Conservation (phyloP, 2,329 filamentous ascomycete genomes). For the Arthrinium phaeospermum region DNA sequence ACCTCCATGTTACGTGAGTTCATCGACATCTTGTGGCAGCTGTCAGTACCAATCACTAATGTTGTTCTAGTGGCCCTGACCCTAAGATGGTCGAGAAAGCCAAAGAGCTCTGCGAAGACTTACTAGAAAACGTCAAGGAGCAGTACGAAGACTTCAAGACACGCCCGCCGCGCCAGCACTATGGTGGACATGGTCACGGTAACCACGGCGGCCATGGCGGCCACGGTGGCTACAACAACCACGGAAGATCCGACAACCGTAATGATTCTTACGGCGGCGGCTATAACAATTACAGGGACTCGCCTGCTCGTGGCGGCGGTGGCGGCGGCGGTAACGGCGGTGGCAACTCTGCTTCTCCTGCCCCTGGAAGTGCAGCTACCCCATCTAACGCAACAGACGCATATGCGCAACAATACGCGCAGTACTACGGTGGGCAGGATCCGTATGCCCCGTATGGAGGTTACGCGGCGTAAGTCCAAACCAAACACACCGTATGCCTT, state of each 20-base stretch:
- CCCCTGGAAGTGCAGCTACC: conserved; percentile 47
- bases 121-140: conserved; percentile 83
- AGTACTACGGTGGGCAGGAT: conserved; percentile 78
- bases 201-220: conserved; percentile 48
- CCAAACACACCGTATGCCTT: background rate
- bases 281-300: conserved; percentile 38
- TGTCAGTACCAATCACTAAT: conserved; percentile 38
- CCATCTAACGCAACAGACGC: conserved; percentile 56
- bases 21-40: background rate
- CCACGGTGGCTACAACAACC: conserved; percentile 37
- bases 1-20: conserved; percentile 88
- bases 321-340: conserved; percentile 36
- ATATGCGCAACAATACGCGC: conserved; percentile 82
- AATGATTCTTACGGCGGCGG: conserved; percentile 37
- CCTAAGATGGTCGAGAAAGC: conserved; percentile 83
- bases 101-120: conserved; percentile 86
- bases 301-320: conserved; percentile 35
- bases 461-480: conserved; percentile 71
- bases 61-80: conserved; percentile 74
- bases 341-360: conserved; percentile 45
- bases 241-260: conserved; percentile 41
- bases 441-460: conserved; percentile 93
- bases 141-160: conserved; percentile 93
- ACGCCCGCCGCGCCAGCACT: conserved; percentile 70
- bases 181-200: conserved; percentile 53